These are phyloP conservation scores for Penicillium verrucosum DNA, from an alignment of 2,329 filamentous ascomycete genomes.

Conservation along the genomic window DNA sequence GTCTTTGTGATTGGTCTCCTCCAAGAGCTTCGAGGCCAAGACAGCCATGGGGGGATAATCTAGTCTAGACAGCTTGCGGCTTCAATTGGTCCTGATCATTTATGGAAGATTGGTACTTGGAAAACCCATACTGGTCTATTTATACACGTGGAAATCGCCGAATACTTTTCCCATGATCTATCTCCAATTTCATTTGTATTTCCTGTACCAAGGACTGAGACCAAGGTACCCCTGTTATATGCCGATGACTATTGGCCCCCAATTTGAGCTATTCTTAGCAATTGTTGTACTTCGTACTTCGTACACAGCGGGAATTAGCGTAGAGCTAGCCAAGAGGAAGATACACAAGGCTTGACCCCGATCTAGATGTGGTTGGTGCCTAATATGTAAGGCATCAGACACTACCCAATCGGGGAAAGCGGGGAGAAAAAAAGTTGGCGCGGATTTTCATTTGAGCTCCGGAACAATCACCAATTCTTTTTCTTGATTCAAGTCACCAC, in stretches of 20 bases:
- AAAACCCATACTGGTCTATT: neutral
- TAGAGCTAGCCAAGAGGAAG: neutral
- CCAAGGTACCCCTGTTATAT: neutral
- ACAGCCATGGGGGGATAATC: neutral
- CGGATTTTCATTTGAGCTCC: constrained; percentile 24
- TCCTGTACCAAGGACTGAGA: neutral
- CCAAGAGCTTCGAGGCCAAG: neutral
- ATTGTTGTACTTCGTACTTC: neutral
- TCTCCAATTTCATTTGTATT: neutral
- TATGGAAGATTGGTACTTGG: neutral
- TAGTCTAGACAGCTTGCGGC: neutral
- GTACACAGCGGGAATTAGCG: neutral
- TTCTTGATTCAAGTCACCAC: constrained; percentile 9
- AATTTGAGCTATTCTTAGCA: neutral
- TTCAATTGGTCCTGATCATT: neutral
- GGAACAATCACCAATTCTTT: constrained; percentile 12
- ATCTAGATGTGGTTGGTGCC: neutral
- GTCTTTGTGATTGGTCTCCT: neutral
- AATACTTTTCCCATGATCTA: neutral
- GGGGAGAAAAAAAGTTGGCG: constrained; percentile 28
- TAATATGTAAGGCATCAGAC: constrained; percentile 3
- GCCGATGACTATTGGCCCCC: neutral
- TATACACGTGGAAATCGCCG: neutral
- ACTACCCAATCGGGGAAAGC: constrained; percentile 20
- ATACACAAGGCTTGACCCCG: neutral